Conservation (phyloP, 148 eudicot species). For the Nepenthes gracilis region DNA sequence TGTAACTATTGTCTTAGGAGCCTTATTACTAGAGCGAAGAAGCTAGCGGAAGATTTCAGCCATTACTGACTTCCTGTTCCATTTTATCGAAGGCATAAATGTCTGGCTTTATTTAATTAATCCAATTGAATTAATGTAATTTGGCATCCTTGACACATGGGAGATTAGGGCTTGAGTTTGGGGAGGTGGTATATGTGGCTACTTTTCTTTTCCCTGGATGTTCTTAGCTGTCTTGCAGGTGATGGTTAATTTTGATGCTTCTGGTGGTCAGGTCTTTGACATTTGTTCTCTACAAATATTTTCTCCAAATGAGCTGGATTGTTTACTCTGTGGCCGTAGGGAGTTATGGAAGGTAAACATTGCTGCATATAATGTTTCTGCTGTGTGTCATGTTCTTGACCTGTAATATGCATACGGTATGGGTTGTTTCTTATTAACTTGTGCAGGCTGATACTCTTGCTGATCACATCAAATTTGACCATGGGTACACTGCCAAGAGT, state of each 20-base stretch:
- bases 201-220: not conserved
- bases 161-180: too few relatives aligned
- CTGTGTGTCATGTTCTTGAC: not conserved
- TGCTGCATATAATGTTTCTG: not conserved
- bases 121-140: too few relatives aligned
- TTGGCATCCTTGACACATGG: too few relatives aligned
- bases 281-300: constrained; percentile 76
- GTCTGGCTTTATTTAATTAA: too few relatives aligned
- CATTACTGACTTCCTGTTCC: too few relatives aligned
- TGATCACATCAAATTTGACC: constrained; percentile 95
- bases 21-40: too few relatives aligned
- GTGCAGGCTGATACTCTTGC: constrained; percentile 84
- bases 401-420: not conserved
- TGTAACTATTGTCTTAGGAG: too few relatives aligned
- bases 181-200: too few relatives aligned
- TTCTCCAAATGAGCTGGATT: constrained; percentile 83
- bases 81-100: too few relatives aligned
- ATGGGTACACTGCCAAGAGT: constrained; percentile 96
- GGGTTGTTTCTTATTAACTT: constrained; percentile 5
- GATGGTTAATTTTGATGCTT: constrained; percentile 4
- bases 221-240: not conserved
- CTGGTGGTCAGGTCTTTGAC: constrained; percentile 64
- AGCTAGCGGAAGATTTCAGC: too few relatives aligned
- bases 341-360: constrained; percentile 88
- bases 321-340: constrained; percentile 90